Conservation (phyloP, 768 basidiomycete genomes). For the Pleurotus tuber-regium region DNA sequence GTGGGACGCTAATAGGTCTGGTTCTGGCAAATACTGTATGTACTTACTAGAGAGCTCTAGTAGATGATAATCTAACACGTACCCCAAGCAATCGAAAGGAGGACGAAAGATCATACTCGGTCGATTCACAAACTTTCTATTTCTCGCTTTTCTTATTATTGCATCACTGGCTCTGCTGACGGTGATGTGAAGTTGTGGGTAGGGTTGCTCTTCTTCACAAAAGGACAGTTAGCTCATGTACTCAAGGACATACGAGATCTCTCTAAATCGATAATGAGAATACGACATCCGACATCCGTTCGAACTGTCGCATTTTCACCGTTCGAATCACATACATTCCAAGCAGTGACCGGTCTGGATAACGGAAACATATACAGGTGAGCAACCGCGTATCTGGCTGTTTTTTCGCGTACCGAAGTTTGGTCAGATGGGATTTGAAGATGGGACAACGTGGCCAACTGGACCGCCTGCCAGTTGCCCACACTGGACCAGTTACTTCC, state of each 20-base stretch:
- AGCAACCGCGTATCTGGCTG: slow-evolving; percentile 6
- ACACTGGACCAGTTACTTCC: slow-evolving; percentile 67
- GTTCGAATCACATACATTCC: slow-evolving; percentile 59
- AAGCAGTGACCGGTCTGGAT: slow-evolving; percentile 66
- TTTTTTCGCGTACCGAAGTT: not conserved
- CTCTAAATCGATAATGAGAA: slow-evolving; percentile 63
- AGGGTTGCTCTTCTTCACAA: slow-evolving; percentile 18
- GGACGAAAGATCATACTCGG: slow-evolving; percentile 66
- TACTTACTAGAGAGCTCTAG: slow-evolving; percentile 1
- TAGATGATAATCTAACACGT: not conserved
- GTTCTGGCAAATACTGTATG: slow-evolving; percentile 69
- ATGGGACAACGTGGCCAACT: slow-evolving; percentile 74
- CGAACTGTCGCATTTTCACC: slow-evolving; percentile 73
- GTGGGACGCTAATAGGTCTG: slow-evolving; percentile 75
- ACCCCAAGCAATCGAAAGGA: slow-evolving; percentile 40
- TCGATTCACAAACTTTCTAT: slow-evolving; percentile 70
- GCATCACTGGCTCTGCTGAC: slow-evolving; percentile 78
- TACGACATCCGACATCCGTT: slow-evolving; percentile 68
- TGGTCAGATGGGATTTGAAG: slow-evolving; percentile 69
- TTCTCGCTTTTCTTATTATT: slow-evolving; percentile 68
- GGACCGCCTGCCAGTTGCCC: slow-evolving; percentile 72
- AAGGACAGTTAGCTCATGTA: not conserved
- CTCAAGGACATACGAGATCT: slow-evolving; percentile 71
- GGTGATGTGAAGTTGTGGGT: slow-evolving; percentile 83
- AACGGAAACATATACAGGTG: slow-evolving; percentile 69